Evolutionary conservation across 192 early-diverging fungal species (phyloP), one percentile per base, ranked within the genome.

Genomic region (Polychytrium aggregatum): DNA sequence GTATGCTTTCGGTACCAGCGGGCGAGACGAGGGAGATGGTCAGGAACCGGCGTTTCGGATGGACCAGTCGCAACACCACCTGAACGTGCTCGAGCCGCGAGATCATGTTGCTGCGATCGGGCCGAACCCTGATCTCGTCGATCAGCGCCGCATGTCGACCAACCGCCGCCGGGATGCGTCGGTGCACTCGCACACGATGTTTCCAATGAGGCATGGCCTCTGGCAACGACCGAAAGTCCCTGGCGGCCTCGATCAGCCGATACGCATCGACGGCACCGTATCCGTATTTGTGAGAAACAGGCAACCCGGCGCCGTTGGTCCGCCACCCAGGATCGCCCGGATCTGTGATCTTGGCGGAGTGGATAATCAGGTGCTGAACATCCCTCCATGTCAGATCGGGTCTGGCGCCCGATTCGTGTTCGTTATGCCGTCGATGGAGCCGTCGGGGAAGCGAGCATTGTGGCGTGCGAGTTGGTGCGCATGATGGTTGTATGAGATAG

Each of bases 371-470:
- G 20, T 90, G 80, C 64, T 98, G 95, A 29, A 95, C 56, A 51
- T 97, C 92, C 21, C 95, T 70, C 95, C 95, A 98, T 16, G 75
- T 75, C 42, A 98, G 70, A 38, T 98, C 86, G 16, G 95, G 89
- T 5, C 92, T 80, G 9, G 18, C 20, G 44, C 10, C 17, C 13
- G 44, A 48, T 36, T 1, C 28, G 20, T 34, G 28, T 26, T 13
- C 1, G 16, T 16, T 26, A 48, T 1, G 16, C 17, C 28, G 14
- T 1, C n/a, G n/a, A 14, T 13, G 11, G 31, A 49, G 82, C 63
- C 6, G 9, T 16, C 35, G 35, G 9, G n/a, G n/a, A 37, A 9
- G n/a, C 35, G 35, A 16, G 35, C 9, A 37, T 37, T 37, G 10
- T 37, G 36, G 36, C 10, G 36, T n/a, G 10, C n/a, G n/a, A 13